Percentiles rank a stretch among this genome's conserved stretches.
Conservation (phyloP, 176 grass and related monocot genomes). For the sorghum (Sorghum bicolor) region Sorghum_bicolor_NCBIv3 NC_012876.2:39099501-39100000, state of each 20-base stretch:
- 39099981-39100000: background rate
- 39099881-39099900: background rate
- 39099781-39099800: slow-evolving; percentile 88
- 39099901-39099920: background rate
- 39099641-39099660: background rate
- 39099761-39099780: slow-evolving; percentile 94
- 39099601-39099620: background rate
- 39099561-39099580: slow-evolving; percentile 14
- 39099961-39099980: background rate
- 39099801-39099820: slow-evolving; percentile 59
- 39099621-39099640: background rate
- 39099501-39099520: slow-evolving; percentile 78
- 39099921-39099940: background rate
- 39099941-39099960: background rate
- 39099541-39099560: slow-evolving; percentile 75
- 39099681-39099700: slow-evolving; percentile 4
- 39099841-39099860: background rate
- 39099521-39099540: slow-evolving; percentile 86
- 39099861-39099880: background rate
- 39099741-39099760: slow-evolving; percentile 83
- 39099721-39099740: slow-evolving; percentile 99
- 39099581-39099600: slow-evolving; percentile 23
- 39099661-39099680: background rate
- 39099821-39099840: slow-evolving; percentile 19
- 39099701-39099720: slow-evolving; percentile 28